Evolutionary conservation across 257 asterid species (phyloP).

Genomic region (Salvia miltiorrhiza): DNA sequence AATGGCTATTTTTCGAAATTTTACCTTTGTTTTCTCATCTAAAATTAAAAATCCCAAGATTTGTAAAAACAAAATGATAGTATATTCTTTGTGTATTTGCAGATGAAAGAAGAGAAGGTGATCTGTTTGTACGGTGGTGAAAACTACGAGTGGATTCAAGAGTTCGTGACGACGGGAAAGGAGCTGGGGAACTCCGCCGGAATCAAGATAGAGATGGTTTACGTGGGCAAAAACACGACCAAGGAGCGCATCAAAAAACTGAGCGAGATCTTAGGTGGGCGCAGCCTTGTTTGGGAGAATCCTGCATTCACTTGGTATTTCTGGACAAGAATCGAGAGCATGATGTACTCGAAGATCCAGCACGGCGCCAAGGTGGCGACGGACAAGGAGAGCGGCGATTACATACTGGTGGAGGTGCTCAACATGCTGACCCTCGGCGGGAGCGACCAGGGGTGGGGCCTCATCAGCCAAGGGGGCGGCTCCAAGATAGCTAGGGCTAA

Average conservation of each 20-base stretch:
- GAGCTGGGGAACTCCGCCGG: neutral
- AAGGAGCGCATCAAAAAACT: constrained; percentile 18
- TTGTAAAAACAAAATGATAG: no score
- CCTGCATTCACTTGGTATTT: constrained; percentile 51
- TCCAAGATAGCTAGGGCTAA: constrained; percentile 54
- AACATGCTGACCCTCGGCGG: constrained; percentile 55
- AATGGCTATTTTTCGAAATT: no score
- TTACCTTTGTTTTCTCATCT: no score
- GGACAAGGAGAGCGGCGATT: constrained; percentile 26
- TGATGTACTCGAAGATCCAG: constrained; percentile 63
- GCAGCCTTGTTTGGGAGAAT: constrained; percentile 34
- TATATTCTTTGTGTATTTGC: neutral
- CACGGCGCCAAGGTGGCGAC: constrained; percentile 29
- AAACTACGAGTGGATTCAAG: neutral
- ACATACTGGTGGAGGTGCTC: constrained; percentile 46
- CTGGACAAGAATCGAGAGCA: constrained; percentile 77
- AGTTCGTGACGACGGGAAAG: neutral
- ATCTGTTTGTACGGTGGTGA: neutral
- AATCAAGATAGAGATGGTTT: neutral
- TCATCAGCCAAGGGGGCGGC: constrained; percentile 54
- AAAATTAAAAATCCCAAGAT: no score
- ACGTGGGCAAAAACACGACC: neutral
- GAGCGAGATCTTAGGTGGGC: constrained; percentile 25
- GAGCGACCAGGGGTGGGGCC: constrained; percentile 57
- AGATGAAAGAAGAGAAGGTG: neutral